Conservation (phyloP, 805 yeast genomes). For the Pichia nanzhaoensis region DNA sequence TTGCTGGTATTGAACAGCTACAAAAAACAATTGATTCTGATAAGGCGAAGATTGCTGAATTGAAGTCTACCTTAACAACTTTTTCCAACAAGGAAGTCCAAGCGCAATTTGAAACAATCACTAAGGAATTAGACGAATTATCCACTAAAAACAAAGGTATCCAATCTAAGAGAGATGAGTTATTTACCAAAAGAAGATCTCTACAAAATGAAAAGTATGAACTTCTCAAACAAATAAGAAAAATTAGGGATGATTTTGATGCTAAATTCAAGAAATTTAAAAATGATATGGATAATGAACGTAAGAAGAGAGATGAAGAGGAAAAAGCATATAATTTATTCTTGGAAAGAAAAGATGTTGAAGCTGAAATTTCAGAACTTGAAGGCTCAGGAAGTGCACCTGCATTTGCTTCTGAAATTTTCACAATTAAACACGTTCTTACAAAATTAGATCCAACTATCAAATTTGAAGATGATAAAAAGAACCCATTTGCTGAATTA, state of each 20-base stretch:
- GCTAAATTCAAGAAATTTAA: conserved; percentile 67
- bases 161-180: conserved; percentile 57
- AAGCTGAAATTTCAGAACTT: conserved; percentile 58
- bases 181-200: conserved; percentile 60
- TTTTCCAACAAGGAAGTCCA: conserved; percentile 60
- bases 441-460: conserved; percentile 71
- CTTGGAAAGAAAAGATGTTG: conserved; percentile 44
- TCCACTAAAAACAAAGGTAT: conserved; percentile 51
- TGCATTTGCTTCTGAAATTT: conserved; percentile 77
- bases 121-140: conserved; percentile 63
- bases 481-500: conserved; percentile 11
- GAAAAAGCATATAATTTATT: conserved; percentile 46
- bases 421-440: conserved; percentile 66
- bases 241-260: conserved; percentile 67
- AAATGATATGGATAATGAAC: conserved; percentile 61
- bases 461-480: conserved; percentile 44
- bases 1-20: conserved; percentile 61
- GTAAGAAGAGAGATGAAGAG: conserved; percentile 60
- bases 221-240: conserved; percentile 58
- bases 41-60: conserved; percentile 64
- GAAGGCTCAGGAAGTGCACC: conserved; percentile 68
- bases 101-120: conserved; percentile 59
- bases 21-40: conserved; percentile 78
- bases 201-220: conserved; percentile 63
- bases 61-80: conserved; percentile 58